These are phyloP conservation scores for Vickermania spadyakhi DNA, from an alignment of 208 protist species.

Conservation along the genomic window DNA sequence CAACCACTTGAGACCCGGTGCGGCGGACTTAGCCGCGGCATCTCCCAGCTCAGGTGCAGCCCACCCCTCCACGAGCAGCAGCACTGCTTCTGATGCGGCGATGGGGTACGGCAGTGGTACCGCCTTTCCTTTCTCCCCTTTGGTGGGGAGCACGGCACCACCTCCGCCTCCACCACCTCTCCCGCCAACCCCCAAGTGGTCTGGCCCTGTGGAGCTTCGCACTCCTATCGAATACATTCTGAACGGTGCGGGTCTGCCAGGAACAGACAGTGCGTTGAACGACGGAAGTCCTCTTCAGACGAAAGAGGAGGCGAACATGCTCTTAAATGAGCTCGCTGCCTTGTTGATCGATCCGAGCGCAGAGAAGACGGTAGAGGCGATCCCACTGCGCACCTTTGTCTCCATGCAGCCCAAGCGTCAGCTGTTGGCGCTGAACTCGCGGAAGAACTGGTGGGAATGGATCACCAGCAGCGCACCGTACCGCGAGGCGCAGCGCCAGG, in stretches of 20 bases:
- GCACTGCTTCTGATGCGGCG: too few species aligned
- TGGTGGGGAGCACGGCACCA: not conserved
- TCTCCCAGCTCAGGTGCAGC: too few species aligned
- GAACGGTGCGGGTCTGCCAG: not conserved
- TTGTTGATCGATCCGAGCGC: conserved; percentile 69
- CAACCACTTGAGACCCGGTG: too few species aligned
- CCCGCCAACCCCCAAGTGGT: not conserved
- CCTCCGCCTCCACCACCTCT: not conserved
- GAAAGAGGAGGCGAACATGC: conserved; percentile 28
- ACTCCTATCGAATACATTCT: not conserved
- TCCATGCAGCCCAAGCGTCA: conserved; percentile 73
- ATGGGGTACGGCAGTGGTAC: too few species aligned
- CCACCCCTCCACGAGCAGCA: too few species aligned
- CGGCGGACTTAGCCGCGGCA: too few species aligned
- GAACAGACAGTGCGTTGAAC: not conserved
- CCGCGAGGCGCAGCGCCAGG: conserved; percentile 53
- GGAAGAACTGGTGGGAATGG: conserved; percentile 69
- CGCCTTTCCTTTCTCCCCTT: not conserved
- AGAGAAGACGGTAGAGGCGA: conserved; percentile 40
- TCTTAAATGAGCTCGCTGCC: conserved; percentile 52
- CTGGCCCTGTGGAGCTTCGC: not conserved
- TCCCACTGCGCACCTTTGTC: conserved; percentile 59
- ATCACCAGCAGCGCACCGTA: conserved; percentile 60
- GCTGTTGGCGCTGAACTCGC: conserved; percentile 41
- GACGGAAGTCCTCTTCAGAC: not conserved